phyloP scores from a whole-genome alignment of 495 filamentous ascomycete genomes.

The Chaetomidium leptoderma region DNA sequence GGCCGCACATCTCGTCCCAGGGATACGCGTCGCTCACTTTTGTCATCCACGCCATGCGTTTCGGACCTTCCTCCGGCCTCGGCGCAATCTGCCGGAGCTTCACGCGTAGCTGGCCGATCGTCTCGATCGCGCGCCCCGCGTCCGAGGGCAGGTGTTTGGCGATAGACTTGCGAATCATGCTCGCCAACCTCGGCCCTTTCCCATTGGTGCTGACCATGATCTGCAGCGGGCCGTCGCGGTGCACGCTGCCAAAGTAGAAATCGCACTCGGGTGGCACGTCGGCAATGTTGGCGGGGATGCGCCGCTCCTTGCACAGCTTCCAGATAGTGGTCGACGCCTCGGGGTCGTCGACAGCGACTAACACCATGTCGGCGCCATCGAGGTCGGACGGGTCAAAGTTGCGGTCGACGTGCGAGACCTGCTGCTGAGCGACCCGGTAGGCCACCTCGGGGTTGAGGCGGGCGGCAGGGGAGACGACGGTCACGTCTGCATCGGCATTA shows the following conservation, averaged over 20 bases:
- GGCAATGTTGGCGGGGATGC: constrained; percentile 89
- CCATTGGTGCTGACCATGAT: constrained; percentile 98
- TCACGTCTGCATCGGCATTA: constrained; percentile 89
- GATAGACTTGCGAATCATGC: constrained; percentile 78
- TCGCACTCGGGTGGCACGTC: constrained; percentile 97
- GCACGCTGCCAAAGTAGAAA: constrained; percentile 95
- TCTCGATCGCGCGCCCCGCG: constrained; percentile 75
- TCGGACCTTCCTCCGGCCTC: constrained; percentile 64
- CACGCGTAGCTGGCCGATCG: constrained; percentile 72
- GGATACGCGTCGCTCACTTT: constrained; percentile 83
- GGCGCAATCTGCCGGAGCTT: constrained; percentile 78
- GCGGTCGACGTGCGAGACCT: constrained; percentile 74
- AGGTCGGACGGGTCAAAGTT: constrained; percentile 79
- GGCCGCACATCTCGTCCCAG: constrained; percentile 77
- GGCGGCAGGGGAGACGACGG: constrained; percentile 70
- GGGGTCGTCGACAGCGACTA: constrained; percentile 90
- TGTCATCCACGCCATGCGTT: constrained; percentile 95
- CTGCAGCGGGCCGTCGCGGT: constrained; percentile 92
- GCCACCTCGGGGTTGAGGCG: constrained; percentile 86
- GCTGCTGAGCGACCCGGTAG: constrained; percentile 65
- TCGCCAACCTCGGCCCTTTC: constrained; percentile 89
- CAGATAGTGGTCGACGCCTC: constrained; percentile 80
- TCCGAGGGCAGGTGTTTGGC: constrained; percentile 68
- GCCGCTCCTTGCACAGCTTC: constrained; percentile 80
- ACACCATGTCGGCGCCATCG: constrained; percentile 66